Percentiles rank a stretch among this genome's conserved stretches.
Evolutionary conservation across 106 monocot species (phyloP).

Genomic region (Vanilla planifolia): DNA sequence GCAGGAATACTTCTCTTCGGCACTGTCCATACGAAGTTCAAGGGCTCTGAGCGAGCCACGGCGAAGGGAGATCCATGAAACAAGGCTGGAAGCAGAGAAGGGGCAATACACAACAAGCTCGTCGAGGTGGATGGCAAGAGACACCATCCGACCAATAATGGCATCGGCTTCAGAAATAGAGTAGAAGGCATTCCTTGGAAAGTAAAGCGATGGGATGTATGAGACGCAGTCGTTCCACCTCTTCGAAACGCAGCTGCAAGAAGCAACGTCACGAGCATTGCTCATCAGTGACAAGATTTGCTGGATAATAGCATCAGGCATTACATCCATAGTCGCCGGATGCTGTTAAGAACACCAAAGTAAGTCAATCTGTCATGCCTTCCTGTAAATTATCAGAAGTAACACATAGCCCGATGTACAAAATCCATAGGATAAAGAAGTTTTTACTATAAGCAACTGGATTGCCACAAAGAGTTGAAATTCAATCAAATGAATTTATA

Average conservation of each 20-base stretch:
- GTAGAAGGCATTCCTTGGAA: conserved; percentile 67
- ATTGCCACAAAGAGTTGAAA: too few species aligned
- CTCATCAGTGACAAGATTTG: conserved; percentile 64
- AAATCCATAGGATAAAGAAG: too few species aligned
- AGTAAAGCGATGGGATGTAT: conserved; percentile 70
- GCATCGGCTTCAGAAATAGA: conserved; percentile 24
- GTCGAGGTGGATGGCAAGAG: conserved; percentile 27
- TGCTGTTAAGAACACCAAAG: conserved; percentile 2
- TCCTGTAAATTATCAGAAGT: too few species aligned
- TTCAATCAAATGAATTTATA: too few species aligned
- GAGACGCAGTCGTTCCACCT: conserved; percentile 59
- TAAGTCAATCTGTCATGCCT: background rate
- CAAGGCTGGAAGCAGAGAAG: conserved; percentile 44
- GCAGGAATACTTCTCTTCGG: conserved; percentile 19
- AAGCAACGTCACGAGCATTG: conserved; percentile 68
- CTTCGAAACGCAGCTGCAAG: conserved; percentile 61
- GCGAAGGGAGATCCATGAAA: conserved; percentile 41
- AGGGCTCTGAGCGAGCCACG: conserved; percentile 39
- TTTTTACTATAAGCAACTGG: too few species aligned
- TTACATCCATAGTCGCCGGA: conserved; percentile 43
- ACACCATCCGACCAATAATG: conserved; percentile 54
- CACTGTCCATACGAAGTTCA: conserved; percentile 75
- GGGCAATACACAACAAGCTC: conserved; percentile 88
- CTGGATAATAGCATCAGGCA: conserved; percentile 79
- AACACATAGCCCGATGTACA: too few species aligned